Base-by-base conservation (phyloP, 805 yeast genomes). In the Vanderwaltozyma polyspora region DNA sequence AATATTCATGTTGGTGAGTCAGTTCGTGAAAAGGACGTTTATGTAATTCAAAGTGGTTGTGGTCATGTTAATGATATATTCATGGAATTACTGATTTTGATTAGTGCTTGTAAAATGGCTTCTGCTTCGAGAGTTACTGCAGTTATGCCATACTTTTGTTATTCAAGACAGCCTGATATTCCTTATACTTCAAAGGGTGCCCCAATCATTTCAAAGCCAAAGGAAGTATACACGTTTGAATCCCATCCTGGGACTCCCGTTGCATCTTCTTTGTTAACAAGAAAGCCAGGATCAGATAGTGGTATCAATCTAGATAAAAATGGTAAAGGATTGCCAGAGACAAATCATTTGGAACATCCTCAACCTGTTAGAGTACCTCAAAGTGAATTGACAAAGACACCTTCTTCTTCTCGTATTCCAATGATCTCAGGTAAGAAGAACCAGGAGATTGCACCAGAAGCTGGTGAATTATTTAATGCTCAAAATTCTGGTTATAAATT, bases 1-100 rank as follows among this genome's bases (percentile, higher is more conserved):
- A 77, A 89, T 19, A 84, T 91, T 38, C 80, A 79, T 37, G 74
- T 91, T 36, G 69, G 70, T 35, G 94, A 86, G 49, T 81, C 94
- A 10, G 97, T 91, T 17, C 71, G 99, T 52, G 97, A 87, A 45
- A 91, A 91, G 59, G 96, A 91, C 55, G 97, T 91, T 6, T 91
- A 80, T 51, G 86, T 86, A 29, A 69, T 87, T 32, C 95, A 86
- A 58, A 70, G 63, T 36, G 94, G 94, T 7, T 78, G 87, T 46
- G 94, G 94, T 8, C 74, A 79, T 48, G 94, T 85, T 29, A 87
- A 86, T 54, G 95, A 86, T 57, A 76, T 74, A 47, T 79, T 86
- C 45, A 72, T 87, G 57, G 94, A 86, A 59, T 63, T 87, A 32
- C 60, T 86, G 46, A 79, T 86, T 44, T 72, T 83, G 68, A 74